Percentiles rank a stretch among this genome's conserved stretches.
phyloP scores from a whole-genome alignment of 345 rosid species.

The Eucalyptus pauciflora region DNA sequence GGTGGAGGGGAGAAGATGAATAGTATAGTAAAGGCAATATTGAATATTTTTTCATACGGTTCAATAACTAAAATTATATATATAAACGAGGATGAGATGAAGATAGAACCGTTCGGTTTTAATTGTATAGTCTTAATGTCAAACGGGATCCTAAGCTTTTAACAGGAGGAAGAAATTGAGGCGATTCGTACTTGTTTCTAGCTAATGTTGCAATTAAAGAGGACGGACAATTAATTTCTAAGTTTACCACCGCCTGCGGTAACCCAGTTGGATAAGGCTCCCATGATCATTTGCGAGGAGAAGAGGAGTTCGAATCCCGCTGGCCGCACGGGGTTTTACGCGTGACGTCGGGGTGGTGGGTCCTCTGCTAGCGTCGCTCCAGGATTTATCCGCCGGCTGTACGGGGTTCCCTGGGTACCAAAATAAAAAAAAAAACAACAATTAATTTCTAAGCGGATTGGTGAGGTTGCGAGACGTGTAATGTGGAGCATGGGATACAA shows the following conservation, averaged over 20 bases:
- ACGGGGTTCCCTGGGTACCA: too few species aligned
- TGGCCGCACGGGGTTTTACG: too few species aligned
- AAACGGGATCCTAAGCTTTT: too few species aligned
- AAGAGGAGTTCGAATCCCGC: neutral
- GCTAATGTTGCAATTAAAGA: neutral
- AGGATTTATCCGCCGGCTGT: too few species aligned
- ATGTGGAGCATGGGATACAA: neutral
- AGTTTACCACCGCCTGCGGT: too few species aligned
- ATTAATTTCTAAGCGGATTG: too few species aligned
- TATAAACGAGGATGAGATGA: too few species aligned
- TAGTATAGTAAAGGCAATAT: rapidly evolving
- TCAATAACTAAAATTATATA: neutral
- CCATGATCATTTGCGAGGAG: too few species aligned
- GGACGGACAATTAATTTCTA: neutral
- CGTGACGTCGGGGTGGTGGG: neutral
- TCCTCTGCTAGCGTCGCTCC: too few species aligned
- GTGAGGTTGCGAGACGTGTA: neutral
- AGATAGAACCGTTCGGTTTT: neutral
- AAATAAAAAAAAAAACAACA: too few species aligned
- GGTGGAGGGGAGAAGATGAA: neutral
- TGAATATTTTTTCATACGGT: too few species aligned
- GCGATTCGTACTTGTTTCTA: neutral
- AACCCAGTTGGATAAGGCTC: too few species aligned
- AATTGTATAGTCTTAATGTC: neutral
- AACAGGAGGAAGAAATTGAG: neutral